Evolutionary conservation across 306 rosid species (phyloP), one percentile per base, ranked within the genome.

Genomic region (Cucurbita argyrosperma): DNA sequence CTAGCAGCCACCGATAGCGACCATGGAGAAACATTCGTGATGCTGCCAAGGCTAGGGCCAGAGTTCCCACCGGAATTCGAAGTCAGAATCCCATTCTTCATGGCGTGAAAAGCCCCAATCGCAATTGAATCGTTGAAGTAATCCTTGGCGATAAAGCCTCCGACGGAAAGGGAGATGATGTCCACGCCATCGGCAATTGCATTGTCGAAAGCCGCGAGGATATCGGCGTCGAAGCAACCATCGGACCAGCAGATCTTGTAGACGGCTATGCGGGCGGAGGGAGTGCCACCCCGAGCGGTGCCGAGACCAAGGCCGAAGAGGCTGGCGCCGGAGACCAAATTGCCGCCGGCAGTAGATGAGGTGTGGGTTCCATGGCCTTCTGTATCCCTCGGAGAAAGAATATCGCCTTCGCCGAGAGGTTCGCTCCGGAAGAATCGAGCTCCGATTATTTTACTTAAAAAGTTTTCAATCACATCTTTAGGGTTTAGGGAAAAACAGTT

Each of bases 141-240:
- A 16, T 77, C 45, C 4, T 3, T 0, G 42, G 59, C 53, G 15
- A 0, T 2, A 14, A 1, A 4, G 7, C 74, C 78, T 66, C 79
- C 85, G 10, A 87, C 8, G 3, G 91, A 87, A 7, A 60, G 0
- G 1, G 88, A 79, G 8, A 88, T 16, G 15, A 86, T 71, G 45
- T 88, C 86, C 9, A 88, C 89, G 3, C 92, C 89, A 53, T 87
- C 92, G 0, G 83, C 82, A 37, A 87, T 87, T 13, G 87, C 92
- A 55, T 85, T 80, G 46, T 87, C 89, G 50, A 85, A 87, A 18
- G 89, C 91, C 8, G 85, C 84, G 3, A 87, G 87, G 18, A 83
- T 76, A 54, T 81, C 83, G 8, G 78, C 81, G 5, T 56, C 80
- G 10, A 0, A 0, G 61, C 90, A 84, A 0, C 80, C 83, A 43